Evolutionary conservation across 805 yeast genomes (phyloP).

Genomic region (Kodamaea lidongshanica): DNA sequence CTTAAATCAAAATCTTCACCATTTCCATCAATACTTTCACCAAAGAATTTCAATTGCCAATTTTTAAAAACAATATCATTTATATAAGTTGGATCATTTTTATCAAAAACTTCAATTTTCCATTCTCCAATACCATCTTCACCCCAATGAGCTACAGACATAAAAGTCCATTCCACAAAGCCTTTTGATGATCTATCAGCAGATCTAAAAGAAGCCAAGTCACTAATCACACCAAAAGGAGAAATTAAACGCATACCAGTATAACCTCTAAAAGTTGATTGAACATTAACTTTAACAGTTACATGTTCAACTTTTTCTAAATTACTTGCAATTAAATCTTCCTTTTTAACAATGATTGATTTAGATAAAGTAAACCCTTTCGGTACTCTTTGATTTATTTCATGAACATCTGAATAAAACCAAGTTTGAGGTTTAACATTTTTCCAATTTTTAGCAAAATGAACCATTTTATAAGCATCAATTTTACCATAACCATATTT

Average conservation of each 20-base stretch:
- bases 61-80: conserved; percentile 38
- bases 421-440: conserved; percentile 91
- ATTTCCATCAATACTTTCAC: conserved; percentile 62
- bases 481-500: conserved; percentile 88
- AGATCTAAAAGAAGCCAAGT: conserved; percentile 62
- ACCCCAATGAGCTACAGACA: conserved; percentile 99
- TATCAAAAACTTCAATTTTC: conserved; percentile 55
- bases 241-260: conserved; percentile 60
- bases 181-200: conserved; percentile 55
- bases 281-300: conserved; percentile 70
- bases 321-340: conserved; percentile 49
- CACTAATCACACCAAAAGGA: conserved; percentile 70
- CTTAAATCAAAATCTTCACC: conserved; percentile 52
- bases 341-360: conserved; percentile 39
- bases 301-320: conserved; percentile 78
- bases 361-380: conserved; percentile 15
- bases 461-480: conserved; percentile 73
- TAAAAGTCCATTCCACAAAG: conserved; percentile 79
- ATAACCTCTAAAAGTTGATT: conserved; percentile 60
- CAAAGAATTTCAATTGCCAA: conserved; percentile 81
- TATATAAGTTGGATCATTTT: conserved; percentile 29
- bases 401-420: conserved; percentile 46
- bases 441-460: conserved; percentile 66
- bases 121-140: conserved; percentile 75
- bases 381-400: conserved; percentile 21